A percentile compares a stretch with the other conserved stretches of the same genome.
Conservation (phyloP, 768 basidiomycete species). For the Kwoniella dendrophila region DNA sequence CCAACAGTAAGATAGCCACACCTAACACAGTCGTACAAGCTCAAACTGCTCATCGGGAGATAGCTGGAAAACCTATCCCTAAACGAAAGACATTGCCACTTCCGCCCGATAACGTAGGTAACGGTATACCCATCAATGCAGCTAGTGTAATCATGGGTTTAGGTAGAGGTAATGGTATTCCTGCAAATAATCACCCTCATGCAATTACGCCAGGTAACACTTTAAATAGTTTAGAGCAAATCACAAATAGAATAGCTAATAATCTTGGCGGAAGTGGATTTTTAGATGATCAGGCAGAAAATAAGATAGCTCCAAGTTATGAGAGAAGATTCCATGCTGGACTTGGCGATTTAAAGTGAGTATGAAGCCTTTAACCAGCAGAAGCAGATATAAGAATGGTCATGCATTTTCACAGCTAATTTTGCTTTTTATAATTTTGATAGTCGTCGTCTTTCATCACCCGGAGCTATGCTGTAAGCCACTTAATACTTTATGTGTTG, state of each 20-base stretch:
- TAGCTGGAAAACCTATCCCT: not conserved
- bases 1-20: not conserved
- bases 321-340: constrained; percentile 5
- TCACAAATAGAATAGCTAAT: constrained; percentile 8
- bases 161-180: not conserved
- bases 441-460: constrained; percentile 8
- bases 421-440: too few relatives aligned
- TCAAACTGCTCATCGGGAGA: not conserved
- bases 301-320: constrained; percentile 8
- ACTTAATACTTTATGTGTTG: not conserved
- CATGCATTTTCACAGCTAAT: not conserved
- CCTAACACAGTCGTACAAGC: not conserved
- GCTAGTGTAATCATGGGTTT: not conserved
- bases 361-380: not conserved
- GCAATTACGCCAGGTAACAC: constrained; percentile 5
- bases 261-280: not conserved
- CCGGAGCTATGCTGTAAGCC: not conserved
- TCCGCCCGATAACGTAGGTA: not conserved
- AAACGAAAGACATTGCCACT: not conserved
- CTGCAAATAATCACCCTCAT: not conserved
- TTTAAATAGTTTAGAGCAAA: constrained; percentile 2
- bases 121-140: not conserved
- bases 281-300: not conserved
- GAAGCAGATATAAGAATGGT: not conserved
- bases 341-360: constrained; percentile 5